Conservation (phyloP, 31 red algal genomes). For the Asparagopsis taxiformis region DNA sequence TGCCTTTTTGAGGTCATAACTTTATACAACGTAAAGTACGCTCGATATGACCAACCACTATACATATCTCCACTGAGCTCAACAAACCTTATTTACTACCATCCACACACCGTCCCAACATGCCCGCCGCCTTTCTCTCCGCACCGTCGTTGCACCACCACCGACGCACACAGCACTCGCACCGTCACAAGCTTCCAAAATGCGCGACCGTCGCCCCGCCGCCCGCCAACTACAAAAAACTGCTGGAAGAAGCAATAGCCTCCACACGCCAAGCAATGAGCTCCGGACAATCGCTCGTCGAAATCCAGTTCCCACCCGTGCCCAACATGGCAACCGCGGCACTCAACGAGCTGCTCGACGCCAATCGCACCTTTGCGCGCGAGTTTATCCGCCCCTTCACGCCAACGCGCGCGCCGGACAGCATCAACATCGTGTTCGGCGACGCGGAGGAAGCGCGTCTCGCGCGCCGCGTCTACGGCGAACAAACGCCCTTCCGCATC, state of each 20-base stretch:
- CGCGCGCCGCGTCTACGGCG: slow-evolving; percentile 46
- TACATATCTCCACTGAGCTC: no score
- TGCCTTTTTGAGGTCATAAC: no score
- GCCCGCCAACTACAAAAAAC: slow-evolving; percentile 8
- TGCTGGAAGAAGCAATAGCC: slow-evolving; percentile 29
- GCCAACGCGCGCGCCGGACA: neutral
- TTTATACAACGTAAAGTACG: no score
- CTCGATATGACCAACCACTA: no score
- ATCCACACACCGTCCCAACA: no score
- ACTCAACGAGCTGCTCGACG: slow-evolving; percentile 81
- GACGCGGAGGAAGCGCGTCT: slow-evolving; percentile 74
- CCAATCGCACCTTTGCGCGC: slow-evolving; percentile 74
- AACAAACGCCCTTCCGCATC: slow-evolving; percentile 34
- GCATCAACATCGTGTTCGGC: slow-evolving; percentile 61
- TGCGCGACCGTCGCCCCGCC: slow-evolving; percentile 12
- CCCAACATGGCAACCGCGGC: slow-evolving; percentile 82
- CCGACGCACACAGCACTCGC: neutral
- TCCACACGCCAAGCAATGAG: slow-evolving; percentile 26
- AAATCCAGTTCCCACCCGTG: slow-evolving; percentile 80
- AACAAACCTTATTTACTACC: no score
- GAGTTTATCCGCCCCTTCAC: slow-evolving; percentile 38
- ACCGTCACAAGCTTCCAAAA: neutral
- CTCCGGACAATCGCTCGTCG: slow-evolving; percentile 39
- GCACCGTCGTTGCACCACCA: neutral
- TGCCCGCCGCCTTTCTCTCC: neutral